A percentile compares a stretch with the other conserved stretches of the same genome.
These are phyloP conservation scores for Tetratostichococcus sp. DNA, from an alignment of 139 green algal genomes.

Conservation along the genomic window DNA sequence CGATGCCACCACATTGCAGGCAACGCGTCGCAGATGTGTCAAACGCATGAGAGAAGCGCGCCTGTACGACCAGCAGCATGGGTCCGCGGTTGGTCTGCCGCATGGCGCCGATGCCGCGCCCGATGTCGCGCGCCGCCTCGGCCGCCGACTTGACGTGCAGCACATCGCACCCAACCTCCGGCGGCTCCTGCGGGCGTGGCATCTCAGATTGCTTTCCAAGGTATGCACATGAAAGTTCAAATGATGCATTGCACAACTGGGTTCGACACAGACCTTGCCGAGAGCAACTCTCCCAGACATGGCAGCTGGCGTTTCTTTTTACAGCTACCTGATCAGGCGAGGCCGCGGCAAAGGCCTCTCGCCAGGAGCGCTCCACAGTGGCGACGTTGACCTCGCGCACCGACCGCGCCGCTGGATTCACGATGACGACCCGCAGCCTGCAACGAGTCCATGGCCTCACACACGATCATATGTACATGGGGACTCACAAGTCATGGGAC, in stretches of 20 bases:
- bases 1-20: no score
- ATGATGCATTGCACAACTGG: no score
- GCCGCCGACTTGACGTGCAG: slow-evolving; percentile 53
- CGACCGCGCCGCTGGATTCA: slow-evolving; percentile 36
- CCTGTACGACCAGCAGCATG: not conserved
- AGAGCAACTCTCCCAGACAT: no score
- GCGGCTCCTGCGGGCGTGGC: not conserved
- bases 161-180: slow-evolving; percentile 48
- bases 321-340: not conserved
- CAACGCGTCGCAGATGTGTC: no score
- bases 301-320: no score
- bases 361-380: slow-evolving; percentile 17
- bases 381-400: slow-evolving; percentile 22
- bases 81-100: not conserved
- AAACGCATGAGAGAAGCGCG: no score
- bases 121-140: slow-evolving; percentile 30
- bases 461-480: no score
- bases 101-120: not conserved
- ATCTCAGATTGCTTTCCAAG: no score
- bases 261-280: no score
- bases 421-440: slow-evolving; percentile 52
- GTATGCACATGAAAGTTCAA: no score
- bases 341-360: slow-evolving; percentile 6
- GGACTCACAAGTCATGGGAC: no score
- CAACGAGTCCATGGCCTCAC: no score